A percentile compares a stretch with the other conserved stretches of the same genome.
These are phyloP conservation scores for Candida quercuum DNA, from an alignment of 805 yeast genomes.

Conservation along the genomic window DNA sequence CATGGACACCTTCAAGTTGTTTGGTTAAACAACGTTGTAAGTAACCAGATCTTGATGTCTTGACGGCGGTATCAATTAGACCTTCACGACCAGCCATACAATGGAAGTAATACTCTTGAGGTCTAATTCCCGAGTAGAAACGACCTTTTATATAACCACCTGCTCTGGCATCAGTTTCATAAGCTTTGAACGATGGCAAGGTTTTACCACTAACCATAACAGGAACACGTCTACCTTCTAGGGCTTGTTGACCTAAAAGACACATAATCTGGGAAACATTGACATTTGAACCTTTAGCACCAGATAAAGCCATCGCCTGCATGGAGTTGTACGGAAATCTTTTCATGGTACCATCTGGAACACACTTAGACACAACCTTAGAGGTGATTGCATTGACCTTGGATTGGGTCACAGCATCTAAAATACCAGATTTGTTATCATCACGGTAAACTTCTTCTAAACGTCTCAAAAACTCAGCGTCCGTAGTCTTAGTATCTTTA, in stretches of 20 bases:
- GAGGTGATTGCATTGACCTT: conserved; percentile 90
- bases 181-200: conserved; percentile 92
- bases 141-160: conserved; percentile 98
- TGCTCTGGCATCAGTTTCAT: conserved; percentile 94
- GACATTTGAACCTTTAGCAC: conserved; percentile 98
- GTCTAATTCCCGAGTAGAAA: conserved; percentile 95
- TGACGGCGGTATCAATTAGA: conserved; percentile 97
- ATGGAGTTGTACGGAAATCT: conserved; percentile 91
- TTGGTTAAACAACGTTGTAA: conserved; percentile 97
- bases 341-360: conserved; percentile 95
- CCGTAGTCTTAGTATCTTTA: conserved; percentile 40
- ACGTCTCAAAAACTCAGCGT: conserved; percentile 78
- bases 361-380: conserved; percentile 90
- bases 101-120: conserved; percentile 99
- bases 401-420: conserved; percentile 93
- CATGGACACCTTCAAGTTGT: conserved; percentile 95
- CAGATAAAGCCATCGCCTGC: conserved; percentile 99
- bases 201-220: conserved; percentile 99
- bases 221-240: conserved; percentile 99
- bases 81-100: conserved; percentile 99
- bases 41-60: conserved; percentile 97
- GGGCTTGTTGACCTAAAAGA: conserved; percentile 96
- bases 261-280: conserved; percentile 99
- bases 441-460: conserved; percentile 94
- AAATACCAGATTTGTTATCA: conserved; percentile 82